Conservation (phyloP, 148 eudicot species). For the Camellia sinensis region DNA sequence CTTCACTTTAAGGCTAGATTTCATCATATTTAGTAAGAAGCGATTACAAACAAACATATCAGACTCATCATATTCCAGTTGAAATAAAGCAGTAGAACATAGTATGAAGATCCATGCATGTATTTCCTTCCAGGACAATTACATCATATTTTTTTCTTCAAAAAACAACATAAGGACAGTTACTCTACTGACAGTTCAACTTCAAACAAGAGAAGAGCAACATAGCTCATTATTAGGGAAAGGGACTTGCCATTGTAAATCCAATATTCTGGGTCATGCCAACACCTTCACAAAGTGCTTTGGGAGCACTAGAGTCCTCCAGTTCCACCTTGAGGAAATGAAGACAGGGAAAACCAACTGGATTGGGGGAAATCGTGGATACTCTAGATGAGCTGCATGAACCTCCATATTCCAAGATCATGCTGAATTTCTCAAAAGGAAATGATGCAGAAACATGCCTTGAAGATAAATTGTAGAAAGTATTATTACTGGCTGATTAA, state of each 20-base stretch:
- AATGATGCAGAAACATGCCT: constrained; percentile 54
- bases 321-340: constrained; percentile 61
- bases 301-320: constrained; percentile 33
- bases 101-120: background rate
- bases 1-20: background rate
- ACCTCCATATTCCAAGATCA: constrained; percentile 72
- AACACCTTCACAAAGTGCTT: constrained; percentile 56
- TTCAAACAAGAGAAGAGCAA: constrained; percentile 7
- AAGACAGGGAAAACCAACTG: constrained; percentile 28
- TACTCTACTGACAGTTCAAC: background rate
- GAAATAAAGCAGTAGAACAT: background rate
- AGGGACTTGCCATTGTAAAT: constrained; percentile 36
- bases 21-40: background rate
- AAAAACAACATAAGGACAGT: background rate
- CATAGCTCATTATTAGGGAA: background rate
- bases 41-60: background rate
- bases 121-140: background rate
- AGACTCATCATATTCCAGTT: background rate
- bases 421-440: constrained; percentile 40
- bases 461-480: constrained; percentile 21
- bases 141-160: background rate
- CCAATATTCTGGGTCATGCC: constrained; percentile 19
- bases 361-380: constrained; percentile 33
- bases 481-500: background rate
- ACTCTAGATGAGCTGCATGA: constrained; percentile 41